A percentile compares a stretch with the other conserved stretches of the same genome.
Evolutionary conservation across 768 basidiomycete species (phyloP).

Genomic region (Lactarius hatsudake): DNA sequence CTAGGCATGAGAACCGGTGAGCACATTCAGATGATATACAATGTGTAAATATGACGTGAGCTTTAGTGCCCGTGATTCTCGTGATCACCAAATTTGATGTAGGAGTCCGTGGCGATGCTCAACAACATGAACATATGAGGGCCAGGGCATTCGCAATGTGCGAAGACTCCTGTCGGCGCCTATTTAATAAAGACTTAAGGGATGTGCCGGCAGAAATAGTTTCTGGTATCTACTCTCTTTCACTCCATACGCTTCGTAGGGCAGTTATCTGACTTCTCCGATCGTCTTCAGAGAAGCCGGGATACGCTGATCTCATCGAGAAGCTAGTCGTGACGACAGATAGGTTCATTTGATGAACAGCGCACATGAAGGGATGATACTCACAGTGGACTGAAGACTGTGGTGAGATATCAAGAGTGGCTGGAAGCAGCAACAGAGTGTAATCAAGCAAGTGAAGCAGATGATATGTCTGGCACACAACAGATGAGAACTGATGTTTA

Average conservation of each 20-base stretch:
- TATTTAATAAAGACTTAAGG: neutral
- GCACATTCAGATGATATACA: neutral
- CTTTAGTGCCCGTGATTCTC: conserved; percentile 7
- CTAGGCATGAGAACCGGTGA: conserved; percentile 9
- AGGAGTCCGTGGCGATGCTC: neutral
- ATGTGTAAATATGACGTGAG: neutral
- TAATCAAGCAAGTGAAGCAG: no score
- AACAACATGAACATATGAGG: neutral
- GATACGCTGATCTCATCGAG: neutral
- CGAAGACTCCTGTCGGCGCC: neutral
- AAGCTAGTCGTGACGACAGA: conserved; percentile 2
- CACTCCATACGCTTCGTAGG: neutral
- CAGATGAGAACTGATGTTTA: no score
- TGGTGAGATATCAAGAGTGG: no score
- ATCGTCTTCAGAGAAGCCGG: neutral
- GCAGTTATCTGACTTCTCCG: neutral
- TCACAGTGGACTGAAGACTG: no score
- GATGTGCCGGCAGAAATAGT: conserved; percentile 11
- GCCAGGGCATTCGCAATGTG: neutral
- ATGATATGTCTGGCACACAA: no score
- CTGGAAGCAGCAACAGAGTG: no score
- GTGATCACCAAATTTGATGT: conserved; percentile 11
- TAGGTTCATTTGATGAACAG: no score
- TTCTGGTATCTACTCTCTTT: conserved; percentile 4
- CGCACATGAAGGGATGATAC: no score